Evolutionary conservation across 768 basidiomycete species (phyloP), one percentile per base, ranked within the genome.

Genomic region (Leccinum subgranulosum): DNA sequence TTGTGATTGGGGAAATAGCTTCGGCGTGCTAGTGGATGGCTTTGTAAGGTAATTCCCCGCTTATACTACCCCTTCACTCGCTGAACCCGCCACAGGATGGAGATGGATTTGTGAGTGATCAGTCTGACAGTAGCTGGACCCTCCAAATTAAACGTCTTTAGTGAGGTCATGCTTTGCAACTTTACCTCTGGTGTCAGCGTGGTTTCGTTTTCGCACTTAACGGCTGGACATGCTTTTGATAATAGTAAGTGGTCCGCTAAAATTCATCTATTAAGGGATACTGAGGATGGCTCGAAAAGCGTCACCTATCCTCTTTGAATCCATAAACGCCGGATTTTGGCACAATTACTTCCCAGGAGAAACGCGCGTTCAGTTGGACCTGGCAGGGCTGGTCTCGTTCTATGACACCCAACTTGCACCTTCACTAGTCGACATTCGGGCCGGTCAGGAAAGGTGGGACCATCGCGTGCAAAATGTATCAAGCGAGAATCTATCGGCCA

Each of bases 1-100:
- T 19, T 83, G 81, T 63, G 55, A 71, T 5, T 81, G 80, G 77
- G 81, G 77, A 12, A 70, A 69, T 49, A 56, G 64, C 31, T 71
- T 72, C 41, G 69, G 64, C 6, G 43, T 84, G 3, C 11, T 10
- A 11, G 29, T 31, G 5, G 80, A 83, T 65, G 82, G 76, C 4
- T 81, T 77, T 60, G 70, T 81, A 50, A 76, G 81, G 79, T 73
- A 58, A 49, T 21, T 53, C 6, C 5, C 23, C 3, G 1, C 9
- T 31, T 36, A 0, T 27, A 3, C 8, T 4, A 2, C 10, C 3
- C 49, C 6, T 15, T 28, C 55, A 28, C 50, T 31, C 14, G 25
- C 49, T 63, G 27, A 59, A 51, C 10, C 17, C n/a, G 5, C 28
- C 25, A 4, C 25, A 71, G 73, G 60, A 64, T 69, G 60, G 59